Percentiles rank a stretch among this genome's conserved stretches.
Conservation (phyloP, 2,329 filamentous ascomycete species). For the Alternaria consortialis region DNA sequence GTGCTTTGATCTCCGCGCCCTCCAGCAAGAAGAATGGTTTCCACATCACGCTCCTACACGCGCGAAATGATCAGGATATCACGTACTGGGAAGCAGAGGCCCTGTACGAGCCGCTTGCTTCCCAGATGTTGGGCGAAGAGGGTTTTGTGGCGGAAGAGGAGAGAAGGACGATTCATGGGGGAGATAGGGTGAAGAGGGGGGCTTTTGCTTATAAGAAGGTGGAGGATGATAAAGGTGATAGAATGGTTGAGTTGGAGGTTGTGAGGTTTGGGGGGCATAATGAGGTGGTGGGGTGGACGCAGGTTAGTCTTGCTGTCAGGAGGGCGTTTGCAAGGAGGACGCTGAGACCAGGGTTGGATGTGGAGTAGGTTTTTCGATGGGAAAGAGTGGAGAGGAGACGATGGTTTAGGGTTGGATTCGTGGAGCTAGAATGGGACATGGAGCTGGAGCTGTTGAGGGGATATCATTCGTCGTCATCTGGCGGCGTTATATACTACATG, state of each 20-base stretch:
- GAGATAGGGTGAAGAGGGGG: conserved; percentile 44
- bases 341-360: conserved; percentile 37
- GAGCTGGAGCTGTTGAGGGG: conserved; percentile 12
- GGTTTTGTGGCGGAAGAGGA: conserved; percentile 36
- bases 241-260: conserved; percentile 54
- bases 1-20: conserved; percentile 52
- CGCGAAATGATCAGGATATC: conserved; percentile 83
- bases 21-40: conserved; percentile 4
- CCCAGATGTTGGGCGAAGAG: conserved; percentile 41
- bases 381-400: not conserved
- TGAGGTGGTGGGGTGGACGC: conserved; percentile 70
- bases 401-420: not conserved
- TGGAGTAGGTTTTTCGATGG: conserved; percentile 28
- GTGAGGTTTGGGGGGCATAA: conserved; percentile 67
- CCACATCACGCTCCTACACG: conserved; percentile 75
- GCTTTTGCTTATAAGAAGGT: conserved; percentile 49
- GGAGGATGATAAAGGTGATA: conserved; percentile 36
- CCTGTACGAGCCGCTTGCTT: conserved; percentile 38
- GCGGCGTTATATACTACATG: conserved; percentile 20
- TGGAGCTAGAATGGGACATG: not conserved
- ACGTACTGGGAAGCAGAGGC: conserved; percentile 71
- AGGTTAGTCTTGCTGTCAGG: conserved; percentile 71
- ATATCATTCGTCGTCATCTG: conserved; percentile 22
- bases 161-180: conserved; percentile 43
- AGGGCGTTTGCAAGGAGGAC: conserved; percentile 67